Percentiles rank a stretch among this genome's conserved stretches.
Conservation (phyloP, 768 basidiomycete genomes). For the Glaciozyma antarctica region DNA sequence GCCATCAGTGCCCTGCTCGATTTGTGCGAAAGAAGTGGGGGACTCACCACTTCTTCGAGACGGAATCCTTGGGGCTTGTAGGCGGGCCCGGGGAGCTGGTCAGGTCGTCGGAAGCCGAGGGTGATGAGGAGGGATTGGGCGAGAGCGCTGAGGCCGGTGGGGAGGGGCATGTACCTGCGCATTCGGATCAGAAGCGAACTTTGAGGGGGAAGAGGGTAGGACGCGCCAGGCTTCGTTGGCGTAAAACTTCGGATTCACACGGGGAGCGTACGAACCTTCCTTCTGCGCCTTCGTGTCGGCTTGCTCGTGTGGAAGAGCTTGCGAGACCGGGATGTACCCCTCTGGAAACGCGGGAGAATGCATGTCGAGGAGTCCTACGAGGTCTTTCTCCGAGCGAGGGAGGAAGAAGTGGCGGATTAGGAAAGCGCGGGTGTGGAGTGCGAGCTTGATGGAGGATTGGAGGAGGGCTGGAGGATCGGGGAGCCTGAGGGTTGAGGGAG, state of each 20-base stretch:
- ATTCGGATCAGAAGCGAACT: no score
- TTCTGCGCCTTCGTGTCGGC: neutral
- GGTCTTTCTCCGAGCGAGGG: neutral
- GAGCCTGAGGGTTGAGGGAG: neutral
- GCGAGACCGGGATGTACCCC: neutral
- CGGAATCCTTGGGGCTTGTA: neutral
- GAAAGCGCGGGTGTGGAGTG: neutral
- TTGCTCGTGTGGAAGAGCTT: neutral
- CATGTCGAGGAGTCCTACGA: neutral
- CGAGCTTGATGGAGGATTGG: neutral
- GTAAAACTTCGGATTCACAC: neutral
- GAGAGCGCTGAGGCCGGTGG: neutral
- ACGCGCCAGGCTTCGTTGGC: neutral
- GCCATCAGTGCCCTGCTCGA: neutral
- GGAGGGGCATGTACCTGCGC: neutral
- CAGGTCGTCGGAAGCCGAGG: neutral
- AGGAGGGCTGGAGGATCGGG: neutral
- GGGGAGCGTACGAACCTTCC: neutral
- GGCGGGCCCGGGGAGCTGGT: neutral
- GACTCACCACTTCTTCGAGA: neutral
- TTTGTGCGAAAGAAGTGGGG: no score
- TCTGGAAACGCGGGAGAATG: neutral
- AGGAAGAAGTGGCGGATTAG: constrained; percentile 1
- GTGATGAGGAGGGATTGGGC: neutral
- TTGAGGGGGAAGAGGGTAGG: no score